Conservation (phyloP, 495 filamentous ascomycete genomes). For the Neurospora terricola region DNA sequence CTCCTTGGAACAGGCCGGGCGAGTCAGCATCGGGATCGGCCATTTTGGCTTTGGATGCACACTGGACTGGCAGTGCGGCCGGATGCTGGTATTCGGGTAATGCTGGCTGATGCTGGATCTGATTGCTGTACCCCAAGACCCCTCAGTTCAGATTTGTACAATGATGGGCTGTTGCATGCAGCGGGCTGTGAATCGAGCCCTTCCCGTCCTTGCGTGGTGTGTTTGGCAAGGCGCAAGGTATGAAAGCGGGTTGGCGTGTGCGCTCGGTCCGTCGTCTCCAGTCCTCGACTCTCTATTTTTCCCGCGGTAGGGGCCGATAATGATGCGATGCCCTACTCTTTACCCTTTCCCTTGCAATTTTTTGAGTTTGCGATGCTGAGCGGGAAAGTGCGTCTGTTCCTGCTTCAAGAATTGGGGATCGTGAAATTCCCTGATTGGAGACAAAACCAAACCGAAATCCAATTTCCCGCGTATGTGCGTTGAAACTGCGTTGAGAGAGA, state of each 20-base stretch:
- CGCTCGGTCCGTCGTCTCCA: neutral
- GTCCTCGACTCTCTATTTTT: neutral
- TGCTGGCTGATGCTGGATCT: neutral
- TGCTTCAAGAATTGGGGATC: neutral
- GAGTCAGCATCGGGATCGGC: conserved; percentile 16
- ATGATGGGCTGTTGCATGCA: conserved; percentile 22
- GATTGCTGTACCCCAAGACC: neutral
- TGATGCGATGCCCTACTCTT: neutral
- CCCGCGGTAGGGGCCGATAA: neutral
- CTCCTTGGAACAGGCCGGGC: conserved; percentile 16
- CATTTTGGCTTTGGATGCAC: conserved; percentile 14
- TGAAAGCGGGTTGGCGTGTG: neutral
- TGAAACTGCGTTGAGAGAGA: neutral
- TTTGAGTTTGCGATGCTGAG: neutral
- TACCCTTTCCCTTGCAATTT: neutral
- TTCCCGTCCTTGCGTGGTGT: neutral
- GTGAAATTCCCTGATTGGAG: neutral
- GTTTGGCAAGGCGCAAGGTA: neutral
- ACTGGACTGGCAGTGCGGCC: neutral
- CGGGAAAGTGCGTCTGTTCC: neutral
- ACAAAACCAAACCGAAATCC: neutral
- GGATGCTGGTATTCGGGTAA: neutral
- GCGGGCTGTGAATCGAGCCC: neutral
- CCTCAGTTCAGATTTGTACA: neutral
- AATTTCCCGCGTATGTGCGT: neutral